Evolutionary conservation across 2,329 filamentous ascomycete genomes (phyloP).

Genomic region (Fusarium napiforme): DNA sequence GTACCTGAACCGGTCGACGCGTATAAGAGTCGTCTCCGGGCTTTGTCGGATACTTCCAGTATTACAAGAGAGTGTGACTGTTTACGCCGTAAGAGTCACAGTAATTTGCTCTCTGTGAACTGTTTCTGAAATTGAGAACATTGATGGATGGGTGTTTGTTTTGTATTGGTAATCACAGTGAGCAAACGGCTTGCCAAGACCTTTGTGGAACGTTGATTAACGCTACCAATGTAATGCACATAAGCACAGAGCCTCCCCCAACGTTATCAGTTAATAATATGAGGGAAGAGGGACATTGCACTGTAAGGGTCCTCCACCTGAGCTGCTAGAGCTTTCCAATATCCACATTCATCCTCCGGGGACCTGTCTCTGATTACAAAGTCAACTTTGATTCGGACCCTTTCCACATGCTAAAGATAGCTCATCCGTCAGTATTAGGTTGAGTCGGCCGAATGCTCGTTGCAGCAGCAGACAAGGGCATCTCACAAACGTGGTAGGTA

Average conservation of each 20-base stretch:
- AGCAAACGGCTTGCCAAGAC: not conserved
- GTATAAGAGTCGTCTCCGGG: not conserved
- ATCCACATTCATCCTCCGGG: not conserved
- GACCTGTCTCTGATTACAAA: not conserved
- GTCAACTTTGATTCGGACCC: not conserved
- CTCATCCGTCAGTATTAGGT: not conserved
- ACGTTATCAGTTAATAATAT: constrained; percentile 21
- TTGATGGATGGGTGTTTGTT: not conserved
- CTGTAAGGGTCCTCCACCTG: not conserved
- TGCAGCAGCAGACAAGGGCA: not conserved
- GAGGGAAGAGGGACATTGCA: not conserved
- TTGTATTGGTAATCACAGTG: constrained; percentile 21
- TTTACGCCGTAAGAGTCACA: constrained; percentile 8
- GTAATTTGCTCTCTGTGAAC: not conserved
- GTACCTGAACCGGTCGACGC: constrained; percentile 1
- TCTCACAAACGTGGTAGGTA: not conserved
- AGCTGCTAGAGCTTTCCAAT: not conserved
- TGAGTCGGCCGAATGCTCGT: not conserved
- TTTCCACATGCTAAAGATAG: not conserved
- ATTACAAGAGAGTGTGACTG: constrained; percentile 3
- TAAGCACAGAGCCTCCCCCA: constrained; percentile 16
- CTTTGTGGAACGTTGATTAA: not conserved
- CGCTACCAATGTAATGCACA: constrained; percentile 5
- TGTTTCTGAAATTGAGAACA: constrained; percentile 8
- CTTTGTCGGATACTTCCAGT: not conserved